phyloP scores from a whole-genome alignment of 768 basidiomycete genomes.

The Lactarius hatsudake region DNA sequence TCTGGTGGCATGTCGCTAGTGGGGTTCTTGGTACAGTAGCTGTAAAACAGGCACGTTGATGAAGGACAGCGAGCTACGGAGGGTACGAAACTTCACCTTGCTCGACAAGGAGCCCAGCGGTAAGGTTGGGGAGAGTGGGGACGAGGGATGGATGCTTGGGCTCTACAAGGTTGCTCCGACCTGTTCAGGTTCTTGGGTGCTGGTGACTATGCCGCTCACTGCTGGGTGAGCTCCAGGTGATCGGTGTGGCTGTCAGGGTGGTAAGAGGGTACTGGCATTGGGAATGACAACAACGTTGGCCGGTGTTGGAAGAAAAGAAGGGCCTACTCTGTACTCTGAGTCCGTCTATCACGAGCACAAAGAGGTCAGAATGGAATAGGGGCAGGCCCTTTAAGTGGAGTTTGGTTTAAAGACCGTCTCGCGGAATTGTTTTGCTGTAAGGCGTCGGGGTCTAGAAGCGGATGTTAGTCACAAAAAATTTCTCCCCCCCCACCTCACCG shows the following conservation, averaged over 20 bases:
- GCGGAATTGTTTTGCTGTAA: conserved; percentile 2
- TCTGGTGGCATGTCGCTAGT: background rate
- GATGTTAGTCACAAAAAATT: background rate
- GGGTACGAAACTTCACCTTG: background rate
- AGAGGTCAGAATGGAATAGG: background rate
- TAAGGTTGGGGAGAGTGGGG: background rate
- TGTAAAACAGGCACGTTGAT: background rate
- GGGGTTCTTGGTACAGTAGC: too few species aligned
- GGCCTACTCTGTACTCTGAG: background rate
- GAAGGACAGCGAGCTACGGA: background rate
- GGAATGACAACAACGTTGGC: background rate
- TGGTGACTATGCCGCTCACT: too few species aligned
- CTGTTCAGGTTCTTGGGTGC: too few species aligned
- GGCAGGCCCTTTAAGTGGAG: background rate
- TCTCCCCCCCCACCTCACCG: background rate
- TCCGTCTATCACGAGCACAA: too few species aligned
- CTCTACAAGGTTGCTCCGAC: too few species aligned
- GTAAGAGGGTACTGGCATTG: background rate
- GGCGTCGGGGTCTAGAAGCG: conserved; percentile 12
- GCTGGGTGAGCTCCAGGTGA: too few species aligned
- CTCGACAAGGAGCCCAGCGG: background rate
- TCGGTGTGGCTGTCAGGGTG: too few species aligned
- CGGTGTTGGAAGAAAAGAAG: background rate
- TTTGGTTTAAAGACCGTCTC: background rate
- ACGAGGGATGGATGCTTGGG: background rate